Conservation (phyloP, 148 eudicot genomes). For the Camellia granthamiana region DNA sequence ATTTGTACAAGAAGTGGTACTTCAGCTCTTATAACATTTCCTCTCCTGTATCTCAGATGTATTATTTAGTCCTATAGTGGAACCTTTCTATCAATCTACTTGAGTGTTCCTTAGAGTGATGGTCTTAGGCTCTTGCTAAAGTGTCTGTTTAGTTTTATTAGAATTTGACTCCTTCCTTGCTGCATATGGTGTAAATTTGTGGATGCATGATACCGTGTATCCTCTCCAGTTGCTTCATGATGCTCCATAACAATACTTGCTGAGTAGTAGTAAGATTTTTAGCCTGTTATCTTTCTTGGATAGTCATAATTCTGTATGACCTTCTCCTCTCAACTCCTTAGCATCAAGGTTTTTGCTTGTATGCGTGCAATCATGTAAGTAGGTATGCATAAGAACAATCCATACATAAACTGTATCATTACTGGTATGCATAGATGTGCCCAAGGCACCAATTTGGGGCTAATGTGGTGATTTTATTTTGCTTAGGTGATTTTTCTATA, state of each 20-base stretch:
- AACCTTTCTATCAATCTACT: too few species aligned
- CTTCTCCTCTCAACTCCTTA: not conserved
- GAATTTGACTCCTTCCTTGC: not conserved
- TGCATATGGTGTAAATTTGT: not conserved
- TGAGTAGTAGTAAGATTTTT: not conserved
- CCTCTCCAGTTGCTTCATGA: too few species aligned
- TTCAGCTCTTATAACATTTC: not conserved
- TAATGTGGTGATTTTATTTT: not conserved
- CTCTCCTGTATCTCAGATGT: not conserved
- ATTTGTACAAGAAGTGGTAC: not conserved
- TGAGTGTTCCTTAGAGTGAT: not conserved
- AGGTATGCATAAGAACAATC: not conserved
- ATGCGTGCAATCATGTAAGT: not conserved
- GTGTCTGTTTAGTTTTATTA: not conserved
- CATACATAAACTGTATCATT: not conserved
- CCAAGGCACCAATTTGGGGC: not conserved
- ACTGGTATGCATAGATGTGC: not conserved
- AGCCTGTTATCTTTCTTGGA: not conserved
- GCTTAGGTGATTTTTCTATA: not conserved
- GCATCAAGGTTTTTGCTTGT: not conserved
- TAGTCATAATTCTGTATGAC: not conserved
- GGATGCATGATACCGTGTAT: not conserved
- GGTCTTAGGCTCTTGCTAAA: not conserved
- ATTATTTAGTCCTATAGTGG: not conserved
- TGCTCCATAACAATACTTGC: not conserved